Evolutionary conservation across 202 grass and related monocot species (phyloP).

Genomic region (Cymbopogon flexuosus): DNA sequence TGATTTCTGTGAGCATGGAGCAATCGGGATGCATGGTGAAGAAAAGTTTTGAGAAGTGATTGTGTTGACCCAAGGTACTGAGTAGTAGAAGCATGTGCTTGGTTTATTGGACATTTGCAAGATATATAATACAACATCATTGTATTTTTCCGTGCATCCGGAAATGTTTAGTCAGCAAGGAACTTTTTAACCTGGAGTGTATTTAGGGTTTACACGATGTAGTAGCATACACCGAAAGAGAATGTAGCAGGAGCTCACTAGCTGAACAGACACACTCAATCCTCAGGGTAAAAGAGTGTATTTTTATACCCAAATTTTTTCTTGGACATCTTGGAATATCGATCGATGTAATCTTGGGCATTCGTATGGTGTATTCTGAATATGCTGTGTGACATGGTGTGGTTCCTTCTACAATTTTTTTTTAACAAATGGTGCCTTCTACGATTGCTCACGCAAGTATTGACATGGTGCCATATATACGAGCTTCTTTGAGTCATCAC

Average conservation of each 20-base stretch:
- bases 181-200: background rate
- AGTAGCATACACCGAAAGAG: background rate
- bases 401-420: too few species aligned
- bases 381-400: background rate
- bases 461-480: too few species aligned
- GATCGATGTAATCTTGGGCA: background rate
- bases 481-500: too few species aligned
- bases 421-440: too few species aligned
- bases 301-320: background rate
- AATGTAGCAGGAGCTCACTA: background rate
- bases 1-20: background rate
- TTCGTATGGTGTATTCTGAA: background rate
- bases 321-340: background rate
- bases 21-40: background rate
- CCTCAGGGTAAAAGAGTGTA: background rate
- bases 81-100: background rate
- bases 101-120: background rate
- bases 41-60: background rate
- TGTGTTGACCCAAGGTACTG: background rate
- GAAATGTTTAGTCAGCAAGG: background rate
- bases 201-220: constrained; percentile 1
- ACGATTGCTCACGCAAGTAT: too few species aligned
- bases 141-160: background rate
- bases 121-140: background rate
- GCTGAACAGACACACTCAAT: background rate